Base-by-base conservation (phyloP, 371 early-diverging fungal genomes). In the Choanephora cucurbitarum region DNA sequence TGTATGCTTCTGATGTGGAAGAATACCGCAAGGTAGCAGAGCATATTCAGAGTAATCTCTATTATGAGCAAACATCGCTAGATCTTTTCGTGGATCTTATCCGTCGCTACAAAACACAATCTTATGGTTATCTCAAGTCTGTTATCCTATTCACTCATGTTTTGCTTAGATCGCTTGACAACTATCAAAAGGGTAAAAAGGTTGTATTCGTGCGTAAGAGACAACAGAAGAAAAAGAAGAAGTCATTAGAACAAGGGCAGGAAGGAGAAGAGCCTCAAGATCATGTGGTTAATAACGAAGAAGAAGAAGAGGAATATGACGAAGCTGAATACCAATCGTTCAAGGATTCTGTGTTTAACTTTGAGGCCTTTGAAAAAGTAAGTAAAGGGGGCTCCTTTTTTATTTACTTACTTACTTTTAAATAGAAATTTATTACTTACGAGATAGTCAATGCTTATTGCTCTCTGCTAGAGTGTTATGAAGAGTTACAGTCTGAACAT, bases 11-110 rank as follows among this genome's bases (percentile, higher is more conserved):
- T 8, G 54, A 65, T 6, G 59, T 77, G 13, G 77, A 79, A 44
- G 82, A 86, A 18, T 78, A 75, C 46, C 69, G 72, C 0, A 84
- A 86, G 8, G 73, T 80, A 0, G 80, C 90, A 6, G 83, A 81
- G 18, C 79, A 82, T 62, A 77, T 89, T 40, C 91, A 87, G 57
- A 80, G 79, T 57, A 89, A 89, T 42, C 54, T 91, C 22, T 89
- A 83, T 52, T 86, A 91, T 51, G 90, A 89, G 32, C 81, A 85
- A 19, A 66, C 80, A 0, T 79, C 81, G 0, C 59, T 89, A 8
- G 90, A 91, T 41, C 39, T 86, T 13, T 69, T 89, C 48, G 52
- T 77, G 18, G 73, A 79, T 4, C 55, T 87, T 18, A 57, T 80
- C 1, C 68, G 69, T 23, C 49, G 51, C 9, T 85, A 80, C 62